phyloP scores from a whole-genome alignment of 2,329 filamentous ascomycete species.

The Aureobasidium subglaciale region DNA sequence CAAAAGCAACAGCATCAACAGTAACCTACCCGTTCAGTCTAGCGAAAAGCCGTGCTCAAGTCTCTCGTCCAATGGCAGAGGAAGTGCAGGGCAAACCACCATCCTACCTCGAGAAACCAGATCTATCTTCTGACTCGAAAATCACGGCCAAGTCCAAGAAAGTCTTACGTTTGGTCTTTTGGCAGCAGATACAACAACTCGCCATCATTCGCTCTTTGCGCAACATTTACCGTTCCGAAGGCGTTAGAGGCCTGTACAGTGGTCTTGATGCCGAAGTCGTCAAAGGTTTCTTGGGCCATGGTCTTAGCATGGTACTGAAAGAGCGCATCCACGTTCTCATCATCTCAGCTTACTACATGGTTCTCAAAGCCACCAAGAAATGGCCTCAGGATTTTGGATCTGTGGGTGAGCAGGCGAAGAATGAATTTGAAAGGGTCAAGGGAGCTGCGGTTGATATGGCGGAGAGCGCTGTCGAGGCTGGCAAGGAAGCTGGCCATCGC shows the following conservation, averaged over 20 bases:
- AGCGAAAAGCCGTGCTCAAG: slow-evolving; percentile 73
- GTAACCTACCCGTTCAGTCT: slow-evolving; percentile 81
- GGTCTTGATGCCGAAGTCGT: slow-evolving; percentile 70
- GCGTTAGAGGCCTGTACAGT: slow-evolving; percentile 62
- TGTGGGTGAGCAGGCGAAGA: slow-evolving; percentile 17
- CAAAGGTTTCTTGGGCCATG: slow-evolving; percentile 79
- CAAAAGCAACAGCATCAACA: slow-evolving; percentile 68
- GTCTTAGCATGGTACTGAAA: slow-evolving; percentile 81
- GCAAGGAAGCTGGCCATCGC: slow-evolving; percentile 27
- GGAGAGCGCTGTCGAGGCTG: slow-evolving; percentile 15
- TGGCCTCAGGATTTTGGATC: slow-evolving; percentile 35
- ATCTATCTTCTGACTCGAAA: neutral
- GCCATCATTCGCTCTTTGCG: slow-evolving; percentile 25
- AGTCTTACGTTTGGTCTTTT: slow-evolving; percentile 20
- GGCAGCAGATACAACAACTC: slow-evolving; percentile 21
- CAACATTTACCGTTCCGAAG: slow-evolving; percentile 46
- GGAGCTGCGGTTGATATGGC: slow-evolving; percentile 9
- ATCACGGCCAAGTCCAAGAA: slow-evolving; percentile 13
- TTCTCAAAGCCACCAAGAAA: slow-evolving; percentile 43
- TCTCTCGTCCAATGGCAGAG: slow-evolving; percentile 32
- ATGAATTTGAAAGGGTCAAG: slow-evolving; percentile 16
- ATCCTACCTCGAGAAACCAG: slow-evolving; percentile 8
- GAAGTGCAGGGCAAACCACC: neutral
- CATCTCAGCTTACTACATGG: slow-evolving; percentile 62
- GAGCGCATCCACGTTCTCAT: slow-evolving; percentile 66